Conservation (phyloP, 176 grass and related monocot genomes). For the Cymbopogon citratus region DNA sequence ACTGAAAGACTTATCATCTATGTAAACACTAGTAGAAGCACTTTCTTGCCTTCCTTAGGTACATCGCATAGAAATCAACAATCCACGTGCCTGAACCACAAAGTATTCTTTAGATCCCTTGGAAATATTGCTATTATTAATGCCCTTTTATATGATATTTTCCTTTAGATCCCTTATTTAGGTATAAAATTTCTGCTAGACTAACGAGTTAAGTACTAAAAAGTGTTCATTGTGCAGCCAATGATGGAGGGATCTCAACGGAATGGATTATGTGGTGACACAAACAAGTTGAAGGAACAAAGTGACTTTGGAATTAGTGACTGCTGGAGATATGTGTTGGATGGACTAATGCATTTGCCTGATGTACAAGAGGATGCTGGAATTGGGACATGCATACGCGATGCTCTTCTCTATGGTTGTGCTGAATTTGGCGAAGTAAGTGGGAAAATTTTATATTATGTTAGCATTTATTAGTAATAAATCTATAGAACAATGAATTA, state of each 20-base stretch:
- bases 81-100: background rate
- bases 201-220: constrained; percentile 19
- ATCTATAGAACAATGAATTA: constrained; percentile 3
- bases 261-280: constrained; percentile 19
- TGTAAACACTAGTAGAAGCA: constrained; percentile 11
- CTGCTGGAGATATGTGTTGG: constrained; percentile 62
- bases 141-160: background rate
- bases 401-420: constrained; percentile 36
- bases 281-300: constrained; percentile 25
- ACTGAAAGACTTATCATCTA: background rate
- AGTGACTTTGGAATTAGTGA: constrained; percentile 30
- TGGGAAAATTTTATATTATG: constrained; percentile 26
- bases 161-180: too few relatives aligned
- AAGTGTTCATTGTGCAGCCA: constrained; percentile 22
- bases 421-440: constrained; percentile 36
- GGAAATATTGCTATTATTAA: background rate
- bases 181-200: constrained; percentile 20
- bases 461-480: background rate
- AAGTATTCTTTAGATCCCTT: background rate
- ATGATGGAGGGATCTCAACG: background rate
- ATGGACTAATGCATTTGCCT: constrained; percentile 48
- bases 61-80: background rate
- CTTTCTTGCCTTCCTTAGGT: background rate
- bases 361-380: constrained; percentile 49
- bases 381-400: constrained; percentile 56